Evolutionary conservation across 2,329 filamentous ascomycete species (phyloP), one percentile per base, ranked within the genome.

Genomic region (Penicillium thymicola): DNA sequence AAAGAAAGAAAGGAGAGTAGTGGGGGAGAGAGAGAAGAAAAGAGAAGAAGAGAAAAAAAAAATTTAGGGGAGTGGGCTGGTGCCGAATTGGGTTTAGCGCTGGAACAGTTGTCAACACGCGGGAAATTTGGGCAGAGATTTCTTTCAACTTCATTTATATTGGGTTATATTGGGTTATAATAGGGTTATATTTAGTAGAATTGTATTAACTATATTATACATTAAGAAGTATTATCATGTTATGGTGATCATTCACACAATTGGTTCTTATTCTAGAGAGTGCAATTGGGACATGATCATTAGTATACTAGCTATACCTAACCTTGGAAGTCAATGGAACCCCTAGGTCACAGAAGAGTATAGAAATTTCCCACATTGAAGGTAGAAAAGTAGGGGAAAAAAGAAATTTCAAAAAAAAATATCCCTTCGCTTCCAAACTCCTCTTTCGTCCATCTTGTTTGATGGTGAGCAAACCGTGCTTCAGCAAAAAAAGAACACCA

Each of bases 11-110:
- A 58, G 52, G 56, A 58, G 63, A 57, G 57, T 61, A 50, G 62
- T 60, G 57, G 54, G 58, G 57, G 54, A 49, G 53, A 51, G 54
- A 57, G 51, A 51, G 51, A 54, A 60, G 51, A 60, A 49, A 50
- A 51, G 53, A 50, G 41, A 48, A 50, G 41, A 47, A 50, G 60
- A 56, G 42, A 62, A 61, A 63, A 67, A 60, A 62, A 64, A 58
- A 59, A 58, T 43, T 59, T 51, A 58, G 59, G 62, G 57, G 60
- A 57, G 63, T 58, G 58, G 40, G 52, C 36, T 50, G 43, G 25
- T 48, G 11, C 59, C 59, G 38, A 42, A 66, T 60, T 44, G 3
- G 51, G 64, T 48, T 59, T 66, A 65, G 63, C 7, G 61, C 44
- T 51, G 55, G 54, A 57, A 40, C 25, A 34, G 56, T 53, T 47